Conservation (phyloP, 164 flowering plant species). For the Magnolia sinica region DNA sequence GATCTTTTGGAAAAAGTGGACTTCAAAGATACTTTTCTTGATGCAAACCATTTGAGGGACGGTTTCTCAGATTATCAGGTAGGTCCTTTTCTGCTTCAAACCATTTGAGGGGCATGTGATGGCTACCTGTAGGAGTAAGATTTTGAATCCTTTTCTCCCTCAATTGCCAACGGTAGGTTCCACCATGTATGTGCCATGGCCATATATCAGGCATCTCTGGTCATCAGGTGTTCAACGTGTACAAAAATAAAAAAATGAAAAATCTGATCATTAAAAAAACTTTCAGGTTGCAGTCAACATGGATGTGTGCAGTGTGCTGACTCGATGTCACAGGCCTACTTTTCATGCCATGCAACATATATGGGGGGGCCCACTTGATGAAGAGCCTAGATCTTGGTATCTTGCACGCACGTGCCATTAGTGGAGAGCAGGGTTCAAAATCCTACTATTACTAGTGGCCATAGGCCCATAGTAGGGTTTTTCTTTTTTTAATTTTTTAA, state of each 20-base stretch:
- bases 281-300: neutral
- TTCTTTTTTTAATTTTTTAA: too few relatives aligned
- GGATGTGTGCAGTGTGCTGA: neutral
- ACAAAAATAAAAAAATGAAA: too few relatives aligned
- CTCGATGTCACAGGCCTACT: neutral
- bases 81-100: slow-evolving; percentile 5
- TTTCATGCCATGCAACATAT: neutral
- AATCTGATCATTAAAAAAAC: too few relatives aligned
- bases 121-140: neutral
- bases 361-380: too few relatives aligned
- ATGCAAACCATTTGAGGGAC: slow-evolving; percentile 71
- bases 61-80: slow-evolving; percentile 81
- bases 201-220: neutral
- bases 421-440: too few relatives aligned
- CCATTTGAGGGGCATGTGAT: neutral
- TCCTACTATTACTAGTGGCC: too few relatives aligned
- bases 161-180: neutral
- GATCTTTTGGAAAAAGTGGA: slow-evolving; percentile 80
- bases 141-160: neutral
- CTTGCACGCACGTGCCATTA: too few relatives aligned
- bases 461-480: too few relatives aligned
- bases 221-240: too few relatives aligned
- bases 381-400: too few relatives aligned
- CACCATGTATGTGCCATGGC: neutral
- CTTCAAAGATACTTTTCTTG: slow-evolving; percentile 91